Percentiles rank a stretch among this genome's conserved stretches.
Conservation (phyloP, 495 filamentous ascomycete genomes). For the Umbilicaria muhlenbergii region DNA sequence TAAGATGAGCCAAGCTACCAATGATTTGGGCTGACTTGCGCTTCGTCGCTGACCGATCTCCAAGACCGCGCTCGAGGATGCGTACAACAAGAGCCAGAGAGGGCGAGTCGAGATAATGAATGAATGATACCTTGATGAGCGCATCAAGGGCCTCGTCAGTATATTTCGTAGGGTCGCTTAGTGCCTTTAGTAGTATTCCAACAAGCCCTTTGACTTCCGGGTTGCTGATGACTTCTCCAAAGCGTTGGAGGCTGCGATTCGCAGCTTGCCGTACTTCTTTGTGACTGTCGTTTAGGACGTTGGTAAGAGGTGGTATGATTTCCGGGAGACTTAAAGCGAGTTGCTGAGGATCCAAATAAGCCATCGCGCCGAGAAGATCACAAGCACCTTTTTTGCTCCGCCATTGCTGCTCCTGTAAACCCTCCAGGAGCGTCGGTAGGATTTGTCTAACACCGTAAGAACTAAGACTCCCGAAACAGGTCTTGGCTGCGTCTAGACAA, state of each 20-base stretch:
- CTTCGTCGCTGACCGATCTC: constrained; percentile 84
- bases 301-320: constrained; percentile 89
- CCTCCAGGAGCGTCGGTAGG: constrained; percentile 79
- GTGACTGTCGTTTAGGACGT: constrained; percentile 90
- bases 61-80: constrained; percentile 83
- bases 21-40: constrained; percentile 94
- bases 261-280: constrained; percentile 88
- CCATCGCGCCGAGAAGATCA: constrained; percentile 92
- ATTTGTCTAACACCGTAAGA: constrained; percentile 94
- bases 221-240: constrained; percentile 96
- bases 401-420: constrained; percentile 91
- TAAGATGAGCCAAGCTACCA: constrained; percentile 90
- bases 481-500: constrained; percentile 83
- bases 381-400: constrained; percentile 96
- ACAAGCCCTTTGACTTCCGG: constrained; percentile 89
- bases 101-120: constrained; percentile 91
- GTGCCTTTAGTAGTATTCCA: constrained; percentile 78
- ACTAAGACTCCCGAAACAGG: constrained; percentile 81
- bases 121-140: constrained; percentile 88
- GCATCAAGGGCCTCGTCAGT: constrained; percentile 89
- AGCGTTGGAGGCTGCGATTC: constrained; percentile 89
- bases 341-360: constrained; percentile 90
- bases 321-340: constrained; percentile 81
- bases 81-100: constrained; percentile 88
- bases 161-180: constrained; percentile 94